phyloP scores from a whole-genome alignment of 768 basidiomycete species.

The Terana coerulea region DNA sequence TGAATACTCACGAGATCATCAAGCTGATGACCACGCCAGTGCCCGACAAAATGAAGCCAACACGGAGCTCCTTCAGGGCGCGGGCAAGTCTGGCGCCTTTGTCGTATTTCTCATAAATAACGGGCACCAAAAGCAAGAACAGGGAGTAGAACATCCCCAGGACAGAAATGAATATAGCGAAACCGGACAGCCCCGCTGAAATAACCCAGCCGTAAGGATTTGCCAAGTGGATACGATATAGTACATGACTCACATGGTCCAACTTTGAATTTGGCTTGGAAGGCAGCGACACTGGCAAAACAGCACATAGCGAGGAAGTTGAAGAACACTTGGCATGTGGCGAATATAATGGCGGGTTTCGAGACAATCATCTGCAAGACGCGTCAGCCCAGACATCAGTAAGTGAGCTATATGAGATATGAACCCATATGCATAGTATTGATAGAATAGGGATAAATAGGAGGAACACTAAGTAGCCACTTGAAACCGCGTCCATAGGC shows the following conservation, averaged over 20 bases:
- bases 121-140: constrained; percentile 74
- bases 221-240: neutral
- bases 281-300: constrained; percentile 83
- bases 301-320: constrained; percentile 91
- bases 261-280: constrained; percentile 81
- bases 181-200: constrained; percentile 81
- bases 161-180: constrained; percentile 79
- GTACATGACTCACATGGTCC: constrained; percentile 70
- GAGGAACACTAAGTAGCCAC: constrained; percentile 51
- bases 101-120: constrained; percentile 84
- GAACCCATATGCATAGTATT: constrained; percentile 69
- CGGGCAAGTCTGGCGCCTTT: constrained; percentile 73
- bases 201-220: neutral
- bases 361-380: constrained; percentile 76
- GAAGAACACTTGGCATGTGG: constrained; percentile 83
- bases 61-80: constrained; percentile 77
- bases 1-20: constrained; percentile 66
- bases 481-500: constrained; percentile 15
- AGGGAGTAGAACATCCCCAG: constrained; percentile 67
- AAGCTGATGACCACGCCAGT: constrained; percentile 63
- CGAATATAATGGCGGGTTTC: constrained; percentile 75
- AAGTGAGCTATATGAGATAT: constrained; percentile 14
- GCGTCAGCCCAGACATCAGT: constrained; percentile 17
- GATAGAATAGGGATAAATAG: constrained; percentile 59
- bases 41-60: constrained; percentile 78